These are phyloP conservation scores for Aureobasidium sp. DNA, from an alignment of 2,329 filamentous ascomycete genomes.

Conservation along the genomic window DNA sequence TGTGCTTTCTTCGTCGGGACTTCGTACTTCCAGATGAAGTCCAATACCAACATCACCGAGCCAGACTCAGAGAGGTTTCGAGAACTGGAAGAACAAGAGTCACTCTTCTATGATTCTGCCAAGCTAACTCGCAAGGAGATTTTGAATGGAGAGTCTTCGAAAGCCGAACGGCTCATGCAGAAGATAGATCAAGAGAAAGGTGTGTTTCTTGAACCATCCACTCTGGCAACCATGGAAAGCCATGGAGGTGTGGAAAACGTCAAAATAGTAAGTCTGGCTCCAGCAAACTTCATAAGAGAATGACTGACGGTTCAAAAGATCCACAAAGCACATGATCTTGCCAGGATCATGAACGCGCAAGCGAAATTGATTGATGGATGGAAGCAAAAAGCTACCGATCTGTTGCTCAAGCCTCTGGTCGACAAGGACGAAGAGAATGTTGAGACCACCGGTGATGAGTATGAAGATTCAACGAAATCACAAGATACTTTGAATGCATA, in stretches of 20 bases:
- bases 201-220: constrained; percentile 57
- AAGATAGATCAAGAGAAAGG: constrained; percentile 41
- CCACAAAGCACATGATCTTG: constrained; percentile 59
- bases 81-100: constrained; percentile 62
- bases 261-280: constrained; percentile 41
- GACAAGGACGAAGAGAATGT: constrained; percentile 67
- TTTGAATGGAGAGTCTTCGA: constrained; percentile 51
- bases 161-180: constrained; percentile 58
- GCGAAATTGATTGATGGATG: constrained; percentile 64
- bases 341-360: constrained; percentile 62
- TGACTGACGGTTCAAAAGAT: neutral
- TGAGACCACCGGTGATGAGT: constrained; percentile 82
- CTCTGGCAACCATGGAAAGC: constrained; percentile 25
- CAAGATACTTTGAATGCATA: constrained; percentile 89
- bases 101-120: constrained; percentile 66
- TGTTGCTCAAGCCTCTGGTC: constrained; percentile 67
- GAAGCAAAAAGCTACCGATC: constrained; percentile 64
- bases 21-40: constrained; percentile 75
- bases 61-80: constrained; percentile 62
- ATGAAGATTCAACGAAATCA: constrained; percentile 75
- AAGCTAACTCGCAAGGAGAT: constrained; percentile 74
- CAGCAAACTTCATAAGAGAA: neutral
- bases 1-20: constrained; percentile 81
- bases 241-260: constrained; percentile 64
- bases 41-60: constrained; percentile 55